These are phyloP conservation scores for Lipomyces sp. DNA, from an alignment of 805 yeast species.

Conservation along the genomic window DNA sequence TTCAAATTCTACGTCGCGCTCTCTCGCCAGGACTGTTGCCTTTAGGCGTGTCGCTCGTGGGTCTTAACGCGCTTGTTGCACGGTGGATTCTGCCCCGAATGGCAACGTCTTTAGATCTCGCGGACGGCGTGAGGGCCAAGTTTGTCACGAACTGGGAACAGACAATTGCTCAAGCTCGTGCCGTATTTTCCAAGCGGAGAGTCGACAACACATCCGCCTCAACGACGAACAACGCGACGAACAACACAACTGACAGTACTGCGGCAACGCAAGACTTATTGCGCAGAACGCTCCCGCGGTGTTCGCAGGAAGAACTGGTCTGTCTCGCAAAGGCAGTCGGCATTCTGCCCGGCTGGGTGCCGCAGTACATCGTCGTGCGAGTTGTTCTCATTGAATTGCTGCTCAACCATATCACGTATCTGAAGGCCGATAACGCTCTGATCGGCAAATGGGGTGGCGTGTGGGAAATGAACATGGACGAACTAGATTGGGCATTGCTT, in stretches of 20 bases:
- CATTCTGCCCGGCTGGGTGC: constrained; percentile 27
- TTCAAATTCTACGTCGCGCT: constrained; percentile 51
- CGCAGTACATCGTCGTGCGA: constrained; percentile 38
- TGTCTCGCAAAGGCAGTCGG: constrained; percentile 28
- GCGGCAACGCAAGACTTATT: not conserved
- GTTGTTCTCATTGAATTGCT: constrained; percentile 42
- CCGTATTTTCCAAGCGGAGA: not conserved
- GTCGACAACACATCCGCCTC: not conserved
- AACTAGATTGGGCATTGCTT: constrained; percentile 44
- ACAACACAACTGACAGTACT: not conserved
- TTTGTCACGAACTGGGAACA: constrained; percentile 5
- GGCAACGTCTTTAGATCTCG: constrained; percentile 7
- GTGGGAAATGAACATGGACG: constrained; percentile 47
- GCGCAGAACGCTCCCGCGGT: constrained; percentile 4
- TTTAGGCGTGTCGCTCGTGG: not conserved
- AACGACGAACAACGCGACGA: not conserved
- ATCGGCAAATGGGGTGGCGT: constrained; percentile 46
- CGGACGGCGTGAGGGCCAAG: not conserved
- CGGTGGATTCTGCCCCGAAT: constrained; percentile 1
- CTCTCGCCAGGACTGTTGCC: constrained; percentile 28
- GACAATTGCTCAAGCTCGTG: constrained; percentile 2
- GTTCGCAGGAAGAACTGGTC: constrained; percentile 18
- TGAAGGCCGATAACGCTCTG: constrained; percentile 52
- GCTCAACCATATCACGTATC: constrained; percentile 45
- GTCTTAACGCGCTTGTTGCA: constrained; percentile 1